A percentile compares a stretch with the other conserved stretches of the same genome.
Evolutionary conservation across 2,329 filamentous ascomycete species (phyloP).

Genomic region (Penicillium sp.): DNA sequence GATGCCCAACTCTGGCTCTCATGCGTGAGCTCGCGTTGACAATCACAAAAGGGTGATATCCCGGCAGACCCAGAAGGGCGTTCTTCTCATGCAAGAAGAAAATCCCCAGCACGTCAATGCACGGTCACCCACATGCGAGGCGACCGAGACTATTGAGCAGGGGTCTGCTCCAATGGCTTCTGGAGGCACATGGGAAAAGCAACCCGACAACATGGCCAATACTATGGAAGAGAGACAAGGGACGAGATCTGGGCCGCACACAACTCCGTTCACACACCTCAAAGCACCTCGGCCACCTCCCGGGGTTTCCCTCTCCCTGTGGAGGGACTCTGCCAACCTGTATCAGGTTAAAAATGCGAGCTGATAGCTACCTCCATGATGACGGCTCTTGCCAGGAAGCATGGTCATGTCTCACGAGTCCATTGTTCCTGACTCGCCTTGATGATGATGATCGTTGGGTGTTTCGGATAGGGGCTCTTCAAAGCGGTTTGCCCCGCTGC

Average conservation of each 20-base stretch:
- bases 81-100: background rate
- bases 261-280: background rate
- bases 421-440: background rate
- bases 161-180: background rate
- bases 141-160: conserved; percentile 2
- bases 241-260: background rate
- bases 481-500: background rate
- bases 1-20: background rate
- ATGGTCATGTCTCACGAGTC: background rate
- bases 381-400: background rate
- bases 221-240: background rate
- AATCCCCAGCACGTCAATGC: conserved; percentile 1
- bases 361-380: background rate
- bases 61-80: background rate
- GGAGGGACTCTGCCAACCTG: background rate
- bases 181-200: background rate
- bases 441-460: background rate
- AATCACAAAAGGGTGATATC: background rate
- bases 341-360: background rate
- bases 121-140: background rate
- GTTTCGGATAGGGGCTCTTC: background rate
- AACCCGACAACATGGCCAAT: background rate
- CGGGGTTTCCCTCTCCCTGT: background rate
- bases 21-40: conserved; percentile 6
- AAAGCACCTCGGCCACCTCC: background rate